A percentile compares a stretch with the other conserved stretches of the same genome.
These are phyloP conservation scores for Grosmannia clavigera DNA, from an alignment of 2,329 filamentous ascomycete genomes.

Conservation along the genomic window DNA sequence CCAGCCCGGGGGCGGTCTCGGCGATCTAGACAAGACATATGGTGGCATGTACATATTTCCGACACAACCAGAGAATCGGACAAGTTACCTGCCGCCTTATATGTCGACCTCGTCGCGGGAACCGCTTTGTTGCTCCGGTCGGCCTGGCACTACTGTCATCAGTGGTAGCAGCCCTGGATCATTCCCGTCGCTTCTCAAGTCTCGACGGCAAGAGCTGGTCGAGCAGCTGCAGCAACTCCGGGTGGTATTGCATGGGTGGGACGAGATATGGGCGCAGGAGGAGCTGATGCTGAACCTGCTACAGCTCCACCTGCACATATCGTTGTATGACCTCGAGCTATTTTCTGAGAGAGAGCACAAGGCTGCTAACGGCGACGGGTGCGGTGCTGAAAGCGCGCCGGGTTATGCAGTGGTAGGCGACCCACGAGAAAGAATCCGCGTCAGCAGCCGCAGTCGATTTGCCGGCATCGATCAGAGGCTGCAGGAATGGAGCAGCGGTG, in stretches of 20 bases:
- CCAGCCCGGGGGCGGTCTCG: constrained; percentile 27
- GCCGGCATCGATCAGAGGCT: background rate
- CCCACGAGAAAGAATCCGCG: background rate
- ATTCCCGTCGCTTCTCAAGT: constrained; percentile 29
- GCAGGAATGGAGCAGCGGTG: constrained; percentile 44
- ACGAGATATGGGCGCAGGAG: constrained; percentile 31
- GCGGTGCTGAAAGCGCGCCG: background rate
- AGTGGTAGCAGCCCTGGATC: constrained; percentile 4
- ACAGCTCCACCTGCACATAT: constrained; percentile 51
- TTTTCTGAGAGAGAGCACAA: constrained; percentile 47
- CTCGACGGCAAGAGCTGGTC: constrained; percentile 49
- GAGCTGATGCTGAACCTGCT: constrained; percentile 37
- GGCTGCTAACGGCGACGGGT: background rate
- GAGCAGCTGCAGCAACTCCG: constrained; percentile 40
- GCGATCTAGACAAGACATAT: background rate
- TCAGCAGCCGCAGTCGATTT: background rate
- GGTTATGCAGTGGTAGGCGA: background rate
- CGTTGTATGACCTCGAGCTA: constrained; percentile 50
- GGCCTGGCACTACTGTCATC: background rate
- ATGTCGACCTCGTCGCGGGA: background rate
- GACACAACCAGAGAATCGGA: background rate
- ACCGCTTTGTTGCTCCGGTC: background rate
- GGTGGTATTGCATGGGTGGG: constrained; percentile 28
- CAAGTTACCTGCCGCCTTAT: background rate
- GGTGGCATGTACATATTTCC: background rate